These are phyloP conservation scores for Metarhizium humberi DNA, from an alignment of 2,329 filamentous ascomycete species.

Conservation along the genomic window DNA sequence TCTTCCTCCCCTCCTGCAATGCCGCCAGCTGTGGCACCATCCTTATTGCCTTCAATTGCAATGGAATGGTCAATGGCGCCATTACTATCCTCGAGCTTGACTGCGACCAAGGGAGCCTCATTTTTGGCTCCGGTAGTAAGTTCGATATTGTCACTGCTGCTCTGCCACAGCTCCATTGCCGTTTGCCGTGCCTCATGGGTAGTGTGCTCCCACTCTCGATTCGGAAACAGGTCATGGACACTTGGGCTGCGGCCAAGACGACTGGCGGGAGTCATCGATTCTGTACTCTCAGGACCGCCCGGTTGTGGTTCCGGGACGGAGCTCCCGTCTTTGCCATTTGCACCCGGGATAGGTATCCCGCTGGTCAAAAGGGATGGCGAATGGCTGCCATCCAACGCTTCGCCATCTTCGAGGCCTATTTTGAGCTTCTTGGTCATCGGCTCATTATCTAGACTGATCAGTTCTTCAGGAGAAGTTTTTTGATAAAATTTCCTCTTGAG, in stretches of 20 bases:
- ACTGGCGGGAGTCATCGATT: not conserved
- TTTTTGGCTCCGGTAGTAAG: not conserved
- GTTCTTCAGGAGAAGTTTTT: not conserved
- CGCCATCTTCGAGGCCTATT: not conserved
- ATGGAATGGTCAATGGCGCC: not conserved
- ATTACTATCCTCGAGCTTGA: not conserved
- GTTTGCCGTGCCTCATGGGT: not conserved
- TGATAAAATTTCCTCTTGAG: not conserved
- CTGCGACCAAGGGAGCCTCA: not conserved
- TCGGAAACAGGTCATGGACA: not conserved
- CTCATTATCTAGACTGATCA: not conserved
- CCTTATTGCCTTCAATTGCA: not conserved
- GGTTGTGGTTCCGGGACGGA: not conserved
- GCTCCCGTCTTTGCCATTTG: not conserved
- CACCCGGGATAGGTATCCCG: not conserved
- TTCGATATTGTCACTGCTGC: not conserved
- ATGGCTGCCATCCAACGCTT: not conserved
- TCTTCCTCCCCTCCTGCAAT: not conserved
- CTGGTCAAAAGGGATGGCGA: not conserved
- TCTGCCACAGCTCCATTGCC: constrained; percentile 6
- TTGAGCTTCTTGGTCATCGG: not conserved
- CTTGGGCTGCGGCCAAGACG: not conserved
- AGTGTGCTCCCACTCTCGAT: not conserved
- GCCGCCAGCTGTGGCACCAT: not conserved
- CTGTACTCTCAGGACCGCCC: not conserved